Evolutionary conservation across 768 basidiomycete species (phyloP).

Genomic region (Leccinum uliginosum): DNA sequence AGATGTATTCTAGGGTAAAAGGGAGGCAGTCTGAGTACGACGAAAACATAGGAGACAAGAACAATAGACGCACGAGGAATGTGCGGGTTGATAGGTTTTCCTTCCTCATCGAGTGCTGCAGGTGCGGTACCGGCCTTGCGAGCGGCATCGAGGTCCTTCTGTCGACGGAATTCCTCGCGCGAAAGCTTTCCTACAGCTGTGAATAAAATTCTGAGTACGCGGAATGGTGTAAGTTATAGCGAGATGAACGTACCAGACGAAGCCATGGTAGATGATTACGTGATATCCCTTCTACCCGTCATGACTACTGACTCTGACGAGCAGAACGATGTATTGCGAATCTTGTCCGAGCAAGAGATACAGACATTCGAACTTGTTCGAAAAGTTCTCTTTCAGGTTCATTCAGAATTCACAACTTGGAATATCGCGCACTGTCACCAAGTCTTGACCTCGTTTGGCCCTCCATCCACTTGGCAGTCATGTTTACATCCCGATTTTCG

Average conservation of each 20-base stretch:
- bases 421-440: conserved; percentile 11
- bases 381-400: conserved; percentile 18
- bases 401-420: conserved; percentile 24
- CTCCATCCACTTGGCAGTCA: conserved; percentile 15
- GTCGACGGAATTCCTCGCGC: conserved; percentile 88
- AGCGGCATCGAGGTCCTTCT: conserved; percentile 97
- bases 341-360: conserved; percentile 1
- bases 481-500: conserved; percentile 11
- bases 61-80: conserved; percentile 78
- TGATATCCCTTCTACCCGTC: conserved; percentile 2
- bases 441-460: conserved; percentile 11
- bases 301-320: conserved; percentile 1
- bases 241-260: conserved; percentile 22
- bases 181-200: conserved; percentile 77
- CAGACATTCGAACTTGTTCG: conserved; percentile 12
- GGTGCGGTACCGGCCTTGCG: conserved; percentile 98
- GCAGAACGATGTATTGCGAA: conserved; percentile 7
- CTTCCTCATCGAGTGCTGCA: conserved; percentile 92
- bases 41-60: neutral
- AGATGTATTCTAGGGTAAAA: conserved; percentile 77
- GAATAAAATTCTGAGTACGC: neutral
- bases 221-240: neutral
- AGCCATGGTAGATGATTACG: conserved; percentile 17
- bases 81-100: conserved; percentile 95
- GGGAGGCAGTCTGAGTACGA: neutral